A percentile compares a stretch with the other conserved stretches of the same genome.
Evolutionary conservation across 352 stramenopile genomes (phyloP).

Genomic region (Globisporangium carolinianum): DNA sequence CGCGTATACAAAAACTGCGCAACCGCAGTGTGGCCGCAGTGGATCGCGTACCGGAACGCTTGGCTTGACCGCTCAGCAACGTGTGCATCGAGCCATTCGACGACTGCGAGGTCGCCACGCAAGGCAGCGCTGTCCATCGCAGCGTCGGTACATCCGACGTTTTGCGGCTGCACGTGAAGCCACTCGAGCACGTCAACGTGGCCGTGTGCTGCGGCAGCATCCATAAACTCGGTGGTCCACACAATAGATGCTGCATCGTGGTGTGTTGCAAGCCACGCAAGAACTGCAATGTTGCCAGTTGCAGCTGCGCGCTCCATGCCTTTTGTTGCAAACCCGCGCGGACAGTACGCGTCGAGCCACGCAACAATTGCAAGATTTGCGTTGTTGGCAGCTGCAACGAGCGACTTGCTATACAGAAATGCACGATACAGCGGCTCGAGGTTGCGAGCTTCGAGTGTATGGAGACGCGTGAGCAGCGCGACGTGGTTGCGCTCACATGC

Average conservation of each 20-base stretch:
- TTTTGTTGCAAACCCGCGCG: slow-evolving; percentile 5
- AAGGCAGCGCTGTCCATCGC: slow-evolving; percentile 20
- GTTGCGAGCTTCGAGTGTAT: neutral
- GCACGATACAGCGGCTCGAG: slow-evolving; percentile 9
- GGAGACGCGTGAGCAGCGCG: slow-evolving; percentile 7
- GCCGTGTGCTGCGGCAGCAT: slow-evolving; percentile 6
- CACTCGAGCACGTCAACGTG: slow-evolving; percentile 12
- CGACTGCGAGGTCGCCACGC: slow-evolving; percentile 14
- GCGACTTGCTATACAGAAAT: slow-evolving; percentile 5
- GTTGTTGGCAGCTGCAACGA: slow-evolving; percentile 7
- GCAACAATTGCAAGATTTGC: slow-evolving; percentile 11
- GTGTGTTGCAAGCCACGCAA: slow-evolving; percentile 8
- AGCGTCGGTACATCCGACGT: slow-evolving; percentile 10
- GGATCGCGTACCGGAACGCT: slow-evolving; percentile 8
- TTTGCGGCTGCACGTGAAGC: slow-evolving; percentile 9
- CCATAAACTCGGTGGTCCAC: slow-evolving; percentile 10
- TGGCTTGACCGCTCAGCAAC: slow-evolving; percentile 7
- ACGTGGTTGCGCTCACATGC: slow-evolving; percentile 11
- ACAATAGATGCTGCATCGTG: slow-evolving; percentile 5
- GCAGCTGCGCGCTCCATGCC: slow-evolving; percentile 12
- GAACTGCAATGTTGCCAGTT: slow-evolving; percentile 4
- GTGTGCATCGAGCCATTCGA: slow-evolving; percentile 16
- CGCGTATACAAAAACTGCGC: slow-evolving; percentile 10
- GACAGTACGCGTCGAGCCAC: slow-evolving; percentile 16
- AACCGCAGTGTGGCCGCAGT: slow-evolving; percentile 8